Evolutionary conservation across 2,329 filamentous ascomycete species (phyloP).

Genomic region (Colletotrichum kahawae): DNA sequence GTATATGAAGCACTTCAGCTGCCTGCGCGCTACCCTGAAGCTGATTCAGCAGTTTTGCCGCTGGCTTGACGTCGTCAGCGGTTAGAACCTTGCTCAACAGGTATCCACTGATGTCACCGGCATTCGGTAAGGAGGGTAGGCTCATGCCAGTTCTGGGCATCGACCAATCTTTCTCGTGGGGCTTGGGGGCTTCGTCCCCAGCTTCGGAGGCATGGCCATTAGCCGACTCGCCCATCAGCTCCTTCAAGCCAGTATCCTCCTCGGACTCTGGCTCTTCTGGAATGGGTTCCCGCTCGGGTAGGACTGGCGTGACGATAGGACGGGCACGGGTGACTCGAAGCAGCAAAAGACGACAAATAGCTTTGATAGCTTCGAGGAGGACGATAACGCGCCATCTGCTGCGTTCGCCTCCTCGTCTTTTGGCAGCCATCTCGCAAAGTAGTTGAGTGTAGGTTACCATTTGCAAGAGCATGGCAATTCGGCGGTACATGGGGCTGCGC

Average conservation of each 20-base stretch:
- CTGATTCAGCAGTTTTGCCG: constrained; percentile 82
- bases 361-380: constrained; percentile 84
- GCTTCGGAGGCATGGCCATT: constrained; percentile 65
- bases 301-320: constrained; percentile 79
- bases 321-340: constrained; percentile 83
- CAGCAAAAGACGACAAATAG: constrained; percentile 80
- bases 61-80: constrained; percentile 95
- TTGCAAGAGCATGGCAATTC: constrained; percentile 82
- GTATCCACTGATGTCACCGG: constrained; percentile 84
- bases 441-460: constrained; percentile 95
- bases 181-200: constrained; percentile 44
- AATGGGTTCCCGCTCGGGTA: constrained; percentile 85
- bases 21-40: constrained; percentile 75
- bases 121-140: constrained; percentile 81
- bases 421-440: constrained; percentile 96
- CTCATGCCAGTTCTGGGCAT: constrained; percentile 95
- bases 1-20: constrained; percentile 90
- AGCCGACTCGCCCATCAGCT: constrained; percentile 53
- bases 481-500: constrained; percentile 73
- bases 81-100: constrained; percentile 89
- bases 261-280: constrained; percentile 57
- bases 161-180: constrained; percentile 70
- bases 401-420: constrained; percentile 79
- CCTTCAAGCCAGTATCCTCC: constrained; percentile 45
- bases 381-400: constrained; percentile 87